These are phyloP conservation scores for Candolleomyces efflorescens DNA, from an alignment of 768 basidiomycete species.

Conservation along the genomic window DNA sequence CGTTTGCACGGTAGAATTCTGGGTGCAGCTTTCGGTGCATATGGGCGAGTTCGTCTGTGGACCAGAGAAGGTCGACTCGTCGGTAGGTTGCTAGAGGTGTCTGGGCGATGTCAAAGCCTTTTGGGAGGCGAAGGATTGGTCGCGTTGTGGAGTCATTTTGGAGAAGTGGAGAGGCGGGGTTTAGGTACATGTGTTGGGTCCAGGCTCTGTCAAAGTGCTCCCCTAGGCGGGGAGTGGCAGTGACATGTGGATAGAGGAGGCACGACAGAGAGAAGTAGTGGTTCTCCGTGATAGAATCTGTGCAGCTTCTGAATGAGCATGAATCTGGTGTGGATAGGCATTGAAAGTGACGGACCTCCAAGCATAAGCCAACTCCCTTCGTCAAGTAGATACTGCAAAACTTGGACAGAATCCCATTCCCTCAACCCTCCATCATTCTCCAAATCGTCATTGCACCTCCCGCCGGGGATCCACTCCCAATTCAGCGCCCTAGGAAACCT, in stretches of 20 bases:
- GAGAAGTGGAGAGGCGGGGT: conserved; percentile 47
- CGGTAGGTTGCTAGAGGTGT: conserved; percentile 67
- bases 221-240: too few species aligned
- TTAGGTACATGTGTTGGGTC: conserved; percentile 64
- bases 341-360: too few species aligned
- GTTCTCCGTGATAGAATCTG: too few species aligned
- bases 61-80: conserved; percentile 57
- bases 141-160: neutral
- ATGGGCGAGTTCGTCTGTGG: conserved; percentile 40
- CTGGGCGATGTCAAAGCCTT: conserved; percentile 46
- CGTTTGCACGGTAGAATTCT: conserved; percentile 11
- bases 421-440: too few species aligned
- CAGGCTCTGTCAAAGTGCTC: conserved; percentile 21
- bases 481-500: conserved; percentile 51
- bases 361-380: too few species aligned
- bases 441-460: conserved; percentile 24
- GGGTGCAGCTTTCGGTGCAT: conserved; percentile 40
- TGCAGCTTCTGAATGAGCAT: too few species aligned
- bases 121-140: conserved; percentile 32
- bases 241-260: too few species aligned
- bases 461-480: conserved; percentile 50
- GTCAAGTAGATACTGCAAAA: too few species aligned
- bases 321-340: too few species aligned
- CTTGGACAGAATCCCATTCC: too few species aligned
- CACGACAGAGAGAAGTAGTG: too few species aligned